A percentile compares a stretch with the other conserved stretches of the same genome.
Evolutionary conservation across 148 eudicot species (phyloP).

Genomic region (Beta vulgaris): DNA sequence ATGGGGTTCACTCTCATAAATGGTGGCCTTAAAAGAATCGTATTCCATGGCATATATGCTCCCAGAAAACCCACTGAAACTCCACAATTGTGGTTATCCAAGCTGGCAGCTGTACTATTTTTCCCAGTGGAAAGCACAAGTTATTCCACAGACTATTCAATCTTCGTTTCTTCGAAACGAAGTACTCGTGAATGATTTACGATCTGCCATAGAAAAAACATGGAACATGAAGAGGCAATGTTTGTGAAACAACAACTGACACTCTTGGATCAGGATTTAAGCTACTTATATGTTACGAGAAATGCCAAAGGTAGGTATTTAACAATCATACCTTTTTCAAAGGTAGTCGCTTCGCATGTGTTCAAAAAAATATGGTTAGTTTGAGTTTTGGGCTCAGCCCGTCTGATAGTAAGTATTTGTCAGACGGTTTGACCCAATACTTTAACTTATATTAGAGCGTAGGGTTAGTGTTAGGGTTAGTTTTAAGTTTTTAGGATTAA

Average conservation of each 20-base stretch:
- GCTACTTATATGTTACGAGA: constrained; percentile 17
- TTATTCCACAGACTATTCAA: background rate
- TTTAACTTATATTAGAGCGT: too few species aligned
- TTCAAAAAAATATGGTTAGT: too few species aligned
- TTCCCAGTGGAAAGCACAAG: background rate
- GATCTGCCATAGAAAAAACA: background rate
- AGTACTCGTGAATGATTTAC: background rate
- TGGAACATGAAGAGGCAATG: background rate
- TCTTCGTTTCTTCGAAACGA: background rate
- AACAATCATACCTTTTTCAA: too few species aligned
- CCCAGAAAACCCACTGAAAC: background rate
- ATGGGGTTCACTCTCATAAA: too few species aligned
- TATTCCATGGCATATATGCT: background rate
- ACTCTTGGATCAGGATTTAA: background rate
- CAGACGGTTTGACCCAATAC: too few species aligned
- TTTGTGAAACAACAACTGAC: background rate
- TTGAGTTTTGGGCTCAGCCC: too few species aligned
- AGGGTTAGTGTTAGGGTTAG: too few species aligned
- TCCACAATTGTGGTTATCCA: background rate
- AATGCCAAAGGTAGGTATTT: too few species aligned
- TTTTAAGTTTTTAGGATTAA: too few species aligned
- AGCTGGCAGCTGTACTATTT: background rate
- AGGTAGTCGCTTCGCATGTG: too few species aligned
- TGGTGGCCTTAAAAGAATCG: background rate
- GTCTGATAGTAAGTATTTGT: too few species aligned